Evolutionary conservation across 192 early-diverging fungal species (phyloP).

Genomic region (Thoreauomyces humboldtii): DNA sequence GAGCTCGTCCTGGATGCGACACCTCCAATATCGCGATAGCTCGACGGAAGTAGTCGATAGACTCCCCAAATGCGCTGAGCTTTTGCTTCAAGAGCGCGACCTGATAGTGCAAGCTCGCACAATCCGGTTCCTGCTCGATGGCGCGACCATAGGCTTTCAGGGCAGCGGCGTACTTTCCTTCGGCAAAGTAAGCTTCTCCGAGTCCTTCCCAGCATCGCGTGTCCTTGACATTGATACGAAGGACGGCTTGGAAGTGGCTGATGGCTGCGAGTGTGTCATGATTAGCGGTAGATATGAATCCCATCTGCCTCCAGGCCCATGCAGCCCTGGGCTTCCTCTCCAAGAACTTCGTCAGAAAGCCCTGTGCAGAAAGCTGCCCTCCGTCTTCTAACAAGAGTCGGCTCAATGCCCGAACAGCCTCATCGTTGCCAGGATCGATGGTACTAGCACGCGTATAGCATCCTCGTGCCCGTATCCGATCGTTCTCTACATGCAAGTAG

Average conservation of each 20-base stretch:
- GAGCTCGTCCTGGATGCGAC: too few species aligned
- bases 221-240: slow-evolving; percentile 70
- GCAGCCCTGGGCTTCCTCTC: slow-evolving; percentile 44
- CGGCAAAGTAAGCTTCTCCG: slow-evolving; percentile 42
- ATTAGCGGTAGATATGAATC: slow-evolving; percentile 58
- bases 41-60: slow-evolving; percentile 25
- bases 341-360: slow-evolving; percentile 45
- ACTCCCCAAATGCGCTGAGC: slow-evolving; percentile 36
- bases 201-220: slow-evolving; percentile 50
- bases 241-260: slow-evolving; percentile 69
- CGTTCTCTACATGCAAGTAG: slow-evolving; percentile 66
- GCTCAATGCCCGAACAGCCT: slow-evolving; percentile 64
- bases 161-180: slow-evolving; percentile 80
- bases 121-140: slow-evolving; percentile 54
- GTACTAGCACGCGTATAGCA: slow-evolving; percentile 82
- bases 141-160: slow-evolving; percentile 74
- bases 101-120: slow-evolving; percentile 27
- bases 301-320: slow-evolving; percentile 82
- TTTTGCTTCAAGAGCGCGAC: slow-evolving; percentile 28
- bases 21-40: neutral
- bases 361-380: slow-evolving; percentile 45
- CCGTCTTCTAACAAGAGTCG: slow-evolving; percentile 58
- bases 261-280: slow-evolving; percentile 28
- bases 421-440: slow-evolving; percentile 63
- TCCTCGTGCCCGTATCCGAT: slow-evolving; percentile 67